Conservation (phyloP, 2,329 filamentous ascomycete genomes). For the Nothopassalora personata region DNA sequence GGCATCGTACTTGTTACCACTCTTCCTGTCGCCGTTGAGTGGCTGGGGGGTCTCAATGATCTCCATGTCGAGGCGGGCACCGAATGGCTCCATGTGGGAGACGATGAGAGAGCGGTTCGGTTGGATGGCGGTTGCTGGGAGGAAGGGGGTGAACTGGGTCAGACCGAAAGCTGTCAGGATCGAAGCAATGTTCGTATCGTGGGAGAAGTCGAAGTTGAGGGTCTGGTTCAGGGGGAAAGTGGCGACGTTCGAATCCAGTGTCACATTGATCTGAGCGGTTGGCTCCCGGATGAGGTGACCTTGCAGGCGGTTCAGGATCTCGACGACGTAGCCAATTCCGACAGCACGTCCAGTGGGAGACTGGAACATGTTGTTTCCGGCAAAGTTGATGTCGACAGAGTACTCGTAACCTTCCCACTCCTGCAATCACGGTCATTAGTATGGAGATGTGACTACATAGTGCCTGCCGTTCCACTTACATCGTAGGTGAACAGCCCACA, state of each 20-base stretch:
- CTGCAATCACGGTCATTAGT: not conserved
- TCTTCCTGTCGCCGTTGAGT: conserved; percentile 50
- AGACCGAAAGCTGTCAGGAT: conserved; percentile 69
- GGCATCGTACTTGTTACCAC: conserved; percentile 42
- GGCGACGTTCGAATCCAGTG: conserved; percentile 59
- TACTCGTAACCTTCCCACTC: conserved; percentile 54
- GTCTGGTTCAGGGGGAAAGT: conserved; percentile 71
- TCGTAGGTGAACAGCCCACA: conserved; percentile 69
- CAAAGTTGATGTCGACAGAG: conserved; percentile 60
- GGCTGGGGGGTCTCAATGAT: conserved; percentile 64
- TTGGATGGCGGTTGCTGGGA: conserved; percentile 53
- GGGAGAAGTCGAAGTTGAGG: conserved; percentile 72
- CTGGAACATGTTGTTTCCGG: conserved; percentile 56
- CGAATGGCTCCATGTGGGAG: conserved; percentile 65
- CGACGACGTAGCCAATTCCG: conserved; percentile 69
- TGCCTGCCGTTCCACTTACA: not conserved
- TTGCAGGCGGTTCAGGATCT: conserved; percentile 64
- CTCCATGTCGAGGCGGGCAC: conserved; percentile 67
- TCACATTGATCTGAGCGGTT: conserved; percentile 54
- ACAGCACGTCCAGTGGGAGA: conserved; percentile 63
- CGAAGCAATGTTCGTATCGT: conserved; percentile 56
- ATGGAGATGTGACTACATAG: not conserved
- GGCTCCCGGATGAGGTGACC: conserved; percentile 50
- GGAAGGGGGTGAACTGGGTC: conserved; percentile 58
- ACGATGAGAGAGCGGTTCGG: conserved; percentile 58